Percentiles rank a stretch among this genome's conserved stretches.
These are phyloP conservation scores for Nigrospora sphaerica DNA, from an alignment of 2,329 filamentous ascomycete genomes.

Conservation along the genomic window DNA sequence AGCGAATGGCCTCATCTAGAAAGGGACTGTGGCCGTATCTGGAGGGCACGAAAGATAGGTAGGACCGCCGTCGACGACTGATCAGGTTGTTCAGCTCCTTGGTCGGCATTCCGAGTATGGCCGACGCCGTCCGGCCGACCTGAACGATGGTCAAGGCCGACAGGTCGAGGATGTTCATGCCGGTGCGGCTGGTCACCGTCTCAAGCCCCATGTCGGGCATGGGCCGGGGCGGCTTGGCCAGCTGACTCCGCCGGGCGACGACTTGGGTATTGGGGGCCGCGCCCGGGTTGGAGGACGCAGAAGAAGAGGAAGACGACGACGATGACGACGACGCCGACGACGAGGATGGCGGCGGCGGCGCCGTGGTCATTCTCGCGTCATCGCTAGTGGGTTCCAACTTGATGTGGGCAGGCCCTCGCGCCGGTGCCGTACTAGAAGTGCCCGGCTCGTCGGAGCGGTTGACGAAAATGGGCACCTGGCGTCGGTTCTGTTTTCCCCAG, in stretches of 20 bases:
- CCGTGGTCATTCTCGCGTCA: too few relatives aligned
- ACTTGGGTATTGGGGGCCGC: neutral
- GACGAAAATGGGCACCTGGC: slow-evolving; percentile 2
- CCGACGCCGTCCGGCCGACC: slow-evolving; percentile 5
- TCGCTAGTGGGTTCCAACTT: neutral
- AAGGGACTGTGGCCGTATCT: slow-evolving; percentile 5
- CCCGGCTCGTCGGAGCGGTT: neutral
- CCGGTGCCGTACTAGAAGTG: neutral
- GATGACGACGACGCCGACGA: neutral
- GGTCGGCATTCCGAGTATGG: slow-evolving; percentile 3
- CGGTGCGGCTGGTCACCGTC: slow-evolving; percentile 4
- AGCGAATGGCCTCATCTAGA: slow-evolving; percentile 9
- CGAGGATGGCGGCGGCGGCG: neutral
- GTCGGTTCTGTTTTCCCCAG: slow-evolving; percentile 5
- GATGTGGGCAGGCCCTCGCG: neutral
- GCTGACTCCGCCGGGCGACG: neutral
- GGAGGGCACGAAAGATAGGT: slow-evolving; percentile 6
- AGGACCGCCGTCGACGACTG: slow-evolving; percentile 5
- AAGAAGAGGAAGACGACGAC: neutral
- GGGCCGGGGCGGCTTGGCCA: neutral
- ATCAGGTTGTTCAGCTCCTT: slow-evolving; percentile 4
- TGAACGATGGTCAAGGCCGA: slow-evolving; percentile 8
- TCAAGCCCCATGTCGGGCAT: slow-evolving; percentile 9
- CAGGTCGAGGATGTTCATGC: slow-evolving; percentile 8
- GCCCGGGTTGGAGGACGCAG: neutral